Base-by-base conservation (phyloP, 106 monocot species). In the Dioscorea alata region DNA sequence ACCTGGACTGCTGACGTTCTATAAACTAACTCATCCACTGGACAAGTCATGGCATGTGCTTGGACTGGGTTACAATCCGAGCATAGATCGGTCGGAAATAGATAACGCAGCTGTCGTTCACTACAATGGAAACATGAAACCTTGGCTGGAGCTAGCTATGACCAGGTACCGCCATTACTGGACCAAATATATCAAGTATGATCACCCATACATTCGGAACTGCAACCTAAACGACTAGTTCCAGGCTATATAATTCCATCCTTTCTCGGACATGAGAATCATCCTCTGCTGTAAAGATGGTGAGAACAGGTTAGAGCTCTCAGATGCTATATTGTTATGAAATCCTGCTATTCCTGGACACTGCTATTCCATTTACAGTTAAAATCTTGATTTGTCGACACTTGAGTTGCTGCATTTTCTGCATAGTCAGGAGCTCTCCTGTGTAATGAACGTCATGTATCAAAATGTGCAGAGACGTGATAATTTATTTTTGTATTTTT, bases 31-130 rank as follows among this genome's bases (percentile, higher is more conserved):
- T 2, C 65, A 75, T 57, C 75, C 80, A 0, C 71, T 80, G 33
- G 80, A 75, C 80, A 80, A 80, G 67, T 80, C 80, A 24, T 80
- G 80, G 80, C 80, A 80, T 54, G 80, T 80, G 9, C 80, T 80
- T 8, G 80, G 80, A 5, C 66, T 80, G 62, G 80, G 80, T 18
- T 80, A 80, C 50, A 80, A 75, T 35, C 80, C 80, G 6, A 80
- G 80, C 61, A 71, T 80, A 12, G 80, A 80, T n/a, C 70, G 75
- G 6, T 71, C 75, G 5, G 80, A 80, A 56, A 75, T 80, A 17
- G 80, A 80, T 3, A 80, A 75, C 71, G 80, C 80, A 61, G 80
- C 80, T 14, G 74, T 80, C 15, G 69, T 73, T 34, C 79, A 73
- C 59, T 80, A 80, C 51, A 80, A 80, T 60, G 80, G 80, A 2